Base-by-base conservation (phyloP, 2,329 filamentous ascomycete genomes). In the Fusarium camptoceras region DNA sequence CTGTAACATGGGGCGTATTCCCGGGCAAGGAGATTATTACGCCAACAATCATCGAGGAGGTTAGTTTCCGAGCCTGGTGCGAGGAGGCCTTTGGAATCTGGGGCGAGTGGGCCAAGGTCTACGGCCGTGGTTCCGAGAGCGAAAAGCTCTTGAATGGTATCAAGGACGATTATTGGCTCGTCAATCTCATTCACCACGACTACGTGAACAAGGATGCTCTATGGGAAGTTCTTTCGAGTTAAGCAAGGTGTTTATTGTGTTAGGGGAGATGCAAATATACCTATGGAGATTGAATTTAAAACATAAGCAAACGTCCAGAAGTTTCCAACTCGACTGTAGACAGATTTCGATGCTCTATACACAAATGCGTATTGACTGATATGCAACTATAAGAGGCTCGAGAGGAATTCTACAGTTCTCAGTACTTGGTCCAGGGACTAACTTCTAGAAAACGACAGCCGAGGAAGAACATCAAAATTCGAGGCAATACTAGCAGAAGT, bases 31-130 rank as follows among this genome's bases (percentile, higher is more conserved):
- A 98, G 80, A 98, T 98, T 77, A 88, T 97, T 61, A 97, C 94
- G 24, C 95, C 95, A 5, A 98, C 95, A 3, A 98, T 98, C 76
- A 97, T 98, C 75, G 95, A 98, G 79, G 93, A 94, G 73, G 93
- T 97, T 54, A 96, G 92, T 78, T 98, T 98, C 85, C 87, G 90
- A 67, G 94, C 94, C 10, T 99, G 96, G 96, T 88, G 90, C 60
- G 96, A 98, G 77, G 96, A 99, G 84, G 95, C 96, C 2, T 99
- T 96, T 82, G 92, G 91, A 31, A 97, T 98, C 76, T 98, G 95
- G 92, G 88, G 86, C 43, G 96, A 98, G 83, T 99, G 96, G 96
- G 90, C 92, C 65, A 87, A 92, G 72, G 92, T 98, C 48, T 98
- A 97, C 79, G 89, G 89, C n/a, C 86, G 90, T 49, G 89, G 88